Evolutionary conservation across 768 basidiomycete genomes (phyloP), one percentile per base, ranked within the genome.

Genomic region (Collybia sordida): DNA sequence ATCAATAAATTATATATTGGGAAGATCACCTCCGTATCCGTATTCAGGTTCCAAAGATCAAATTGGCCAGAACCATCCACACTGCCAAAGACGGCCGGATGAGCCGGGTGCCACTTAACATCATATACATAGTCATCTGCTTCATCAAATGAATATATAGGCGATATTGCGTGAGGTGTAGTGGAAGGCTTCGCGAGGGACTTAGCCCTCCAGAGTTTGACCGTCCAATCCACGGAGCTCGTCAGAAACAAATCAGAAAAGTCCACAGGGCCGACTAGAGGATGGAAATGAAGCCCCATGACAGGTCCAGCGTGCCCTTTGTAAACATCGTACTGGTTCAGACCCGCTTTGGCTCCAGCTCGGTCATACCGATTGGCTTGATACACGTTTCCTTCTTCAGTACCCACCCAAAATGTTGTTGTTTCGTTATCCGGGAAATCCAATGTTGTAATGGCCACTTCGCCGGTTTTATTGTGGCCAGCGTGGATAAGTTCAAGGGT

Each of bases 111-210:
- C 97, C 97, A 99, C 65, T 88, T 91, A 40, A 93, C 95, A 71
- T 98, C 97, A 70, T 97, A 98, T 8, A 99, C 96, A 64, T 98
- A 98, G 66, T 99, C 97, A 63, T 95, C 93, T 11, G 94, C 91
- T 67, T 98, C 96, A 57, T 99, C 96, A 61, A 99, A 98, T 35
- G 92, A 93, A 64, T 95, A 89, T 19, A 98, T 58, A 2, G 96
- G 91, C 0, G 81, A 39, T n/a, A 95, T 75, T 15, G 68, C 65
- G 56, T 82, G 79, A 15, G 73, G 72, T 0, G 72, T 61, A 31
- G 85, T 84, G 6, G 86, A 85, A 6, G 89, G 81, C 67, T 91
- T 91, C 37, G 87, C 75, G 34, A 87, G 70, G 9, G 81, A 83
- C 68, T 85, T 91, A 6, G 91, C 81, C 36, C 93, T 78, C 97